Conservation (phyloP, 441 rosid genomes). For the Jatropha podagrica region DNA sequence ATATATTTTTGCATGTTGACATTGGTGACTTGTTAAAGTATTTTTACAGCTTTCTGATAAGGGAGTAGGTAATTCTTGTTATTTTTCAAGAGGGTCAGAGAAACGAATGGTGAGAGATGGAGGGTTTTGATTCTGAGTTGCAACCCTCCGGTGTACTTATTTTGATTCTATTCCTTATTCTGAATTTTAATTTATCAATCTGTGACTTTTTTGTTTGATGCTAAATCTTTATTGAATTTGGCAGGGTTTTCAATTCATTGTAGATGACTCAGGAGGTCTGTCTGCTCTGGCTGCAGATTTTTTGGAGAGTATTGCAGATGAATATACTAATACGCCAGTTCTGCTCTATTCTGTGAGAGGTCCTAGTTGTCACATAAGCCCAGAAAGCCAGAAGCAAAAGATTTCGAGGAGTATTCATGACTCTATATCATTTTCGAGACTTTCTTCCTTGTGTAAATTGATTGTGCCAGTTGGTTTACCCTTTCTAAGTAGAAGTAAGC, state of each 20-base stretch:
- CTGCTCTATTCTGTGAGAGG: conserved; percentile 68
- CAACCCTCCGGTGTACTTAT: background rate
- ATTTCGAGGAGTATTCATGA: conserved; percentile 69
- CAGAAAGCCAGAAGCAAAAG: conserved; percentile 44
- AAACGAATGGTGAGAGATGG: background rate
- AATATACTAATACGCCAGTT: conserved; percentile 65
- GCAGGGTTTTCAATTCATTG: conserved; percentile 89
- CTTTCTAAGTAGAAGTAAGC: conserved; percentile 58
- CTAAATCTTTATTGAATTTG: conserved; percentile 20
- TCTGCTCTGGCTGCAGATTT: conserved; percentile 76
- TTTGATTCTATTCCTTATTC: background rate
- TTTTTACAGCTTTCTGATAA: background rate
- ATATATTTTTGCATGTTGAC: background rate
- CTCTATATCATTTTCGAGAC: conserved; percentile 70
- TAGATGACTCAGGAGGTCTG: conserved; percentile 88
- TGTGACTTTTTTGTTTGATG: conserved; percentile 3
- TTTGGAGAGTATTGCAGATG: conserved; percentile 81
- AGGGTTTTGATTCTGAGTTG: conserved; percentile 9
- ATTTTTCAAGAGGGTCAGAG: background rate
- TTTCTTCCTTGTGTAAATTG: conserved; percentile 63
- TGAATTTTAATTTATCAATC: background rate
- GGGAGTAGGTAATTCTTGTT: background rate
- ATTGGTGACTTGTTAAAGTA: background rate
- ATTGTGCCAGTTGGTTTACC: conserved; percentile 84
- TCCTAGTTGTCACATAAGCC: conserved; percentile 48